phyloP scores from a whole-genome alignment of 108 stramenopile species.

The Skeletonema menzelii region DNA sequence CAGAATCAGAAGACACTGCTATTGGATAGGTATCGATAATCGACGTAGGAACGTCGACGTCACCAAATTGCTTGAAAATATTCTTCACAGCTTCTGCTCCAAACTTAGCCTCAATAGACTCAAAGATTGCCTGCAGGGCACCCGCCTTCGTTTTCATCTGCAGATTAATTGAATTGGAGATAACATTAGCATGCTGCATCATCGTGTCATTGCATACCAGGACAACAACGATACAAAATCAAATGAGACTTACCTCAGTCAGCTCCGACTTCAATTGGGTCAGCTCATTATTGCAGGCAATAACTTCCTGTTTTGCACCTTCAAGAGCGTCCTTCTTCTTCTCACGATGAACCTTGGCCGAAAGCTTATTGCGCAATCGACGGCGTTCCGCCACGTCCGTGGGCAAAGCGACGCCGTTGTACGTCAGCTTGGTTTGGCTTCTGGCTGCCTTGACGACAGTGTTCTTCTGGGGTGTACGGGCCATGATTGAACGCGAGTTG shows the following conservation, averaged over 20 bases:
- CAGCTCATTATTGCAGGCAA: background rate
- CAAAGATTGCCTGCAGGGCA: background rate
- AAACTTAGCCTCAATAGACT: background rate
- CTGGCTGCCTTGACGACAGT: background rate
- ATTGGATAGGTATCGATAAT: background rate
- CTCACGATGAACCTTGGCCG: slow-evolving; percentile 3
- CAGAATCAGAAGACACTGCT: background rate
- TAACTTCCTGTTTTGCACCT: background rate
- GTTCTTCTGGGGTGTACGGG: background rate
- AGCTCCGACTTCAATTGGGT: background rate
- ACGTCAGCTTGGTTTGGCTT: background rate
- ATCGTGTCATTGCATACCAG: background rate
- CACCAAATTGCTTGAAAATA: background rate
- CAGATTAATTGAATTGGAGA: background rate
- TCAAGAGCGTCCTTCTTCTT: slow-evolving; percentile 4
- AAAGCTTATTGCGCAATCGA: background rate
- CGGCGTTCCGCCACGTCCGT: background rate
- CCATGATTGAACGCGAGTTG: background rate
- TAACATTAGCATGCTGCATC: background rate
- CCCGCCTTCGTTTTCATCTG: background rate
- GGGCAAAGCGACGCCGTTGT: background rate
- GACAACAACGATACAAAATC: background rate
- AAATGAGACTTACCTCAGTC: background rate
- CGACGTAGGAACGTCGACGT: background rate
- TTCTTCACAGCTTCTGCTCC: slow-evolving; percentile 3